phyloP scores from a whole-genome alignment of 2,329 filamentous ascomycete genomes.

The Trichoderma guizhouense region DNA sequence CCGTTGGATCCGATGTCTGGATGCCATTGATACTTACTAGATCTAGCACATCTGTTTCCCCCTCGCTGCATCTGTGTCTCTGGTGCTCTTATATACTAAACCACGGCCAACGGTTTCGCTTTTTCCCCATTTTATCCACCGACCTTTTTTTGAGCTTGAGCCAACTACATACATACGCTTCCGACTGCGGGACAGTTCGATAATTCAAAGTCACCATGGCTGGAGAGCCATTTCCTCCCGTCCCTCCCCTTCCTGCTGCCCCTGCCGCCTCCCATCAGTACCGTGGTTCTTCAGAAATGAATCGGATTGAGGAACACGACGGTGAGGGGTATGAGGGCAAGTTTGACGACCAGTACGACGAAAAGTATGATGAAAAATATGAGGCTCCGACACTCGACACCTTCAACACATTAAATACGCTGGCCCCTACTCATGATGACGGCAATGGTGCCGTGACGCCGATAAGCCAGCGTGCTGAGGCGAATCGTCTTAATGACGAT shows the following conservation, averaged over 20 bases:
- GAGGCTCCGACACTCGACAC: conserved; percentile 29
- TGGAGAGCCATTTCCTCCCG: conserved; percentile 3
- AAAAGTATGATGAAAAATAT: conserved; percentile 14
- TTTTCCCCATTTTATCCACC: neutral
- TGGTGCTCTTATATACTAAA: conserved; percentile 1
- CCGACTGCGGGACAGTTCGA: neutral
- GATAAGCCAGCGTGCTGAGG: conserved; percentile 31
- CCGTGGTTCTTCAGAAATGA: neutral
- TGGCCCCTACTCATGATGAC: conserved; percentile 26
- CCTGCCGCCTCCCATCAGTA: neutral
- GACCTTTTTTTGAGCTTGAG: neutral
- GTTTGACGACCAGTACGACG: neutral
- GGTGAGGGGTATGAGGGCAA: conserved; percentile 4
- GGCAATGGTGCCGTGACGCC: conserved; percentile 24
- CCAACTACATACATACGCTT: neutral
- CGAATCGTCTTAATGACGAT: conserved; percentile 44
- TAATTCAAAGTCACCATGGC: neutral
- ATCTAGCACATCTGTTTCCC: neutral
- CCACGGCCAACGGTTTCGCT: neutral
- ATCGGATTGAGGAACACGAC: neutral
- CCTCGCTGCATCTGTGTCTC: neutral
- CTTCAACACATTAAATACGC: conserved; percentile 31
- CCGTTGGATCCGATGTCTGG: conserved; percentile 2
- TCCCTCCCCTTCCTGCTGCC: neutral
- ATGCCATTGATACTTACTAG: neutral